phyloP scores from a whole-genome alignment of 768 basidiomycete species.

The Auricularia cornea region DNA sequence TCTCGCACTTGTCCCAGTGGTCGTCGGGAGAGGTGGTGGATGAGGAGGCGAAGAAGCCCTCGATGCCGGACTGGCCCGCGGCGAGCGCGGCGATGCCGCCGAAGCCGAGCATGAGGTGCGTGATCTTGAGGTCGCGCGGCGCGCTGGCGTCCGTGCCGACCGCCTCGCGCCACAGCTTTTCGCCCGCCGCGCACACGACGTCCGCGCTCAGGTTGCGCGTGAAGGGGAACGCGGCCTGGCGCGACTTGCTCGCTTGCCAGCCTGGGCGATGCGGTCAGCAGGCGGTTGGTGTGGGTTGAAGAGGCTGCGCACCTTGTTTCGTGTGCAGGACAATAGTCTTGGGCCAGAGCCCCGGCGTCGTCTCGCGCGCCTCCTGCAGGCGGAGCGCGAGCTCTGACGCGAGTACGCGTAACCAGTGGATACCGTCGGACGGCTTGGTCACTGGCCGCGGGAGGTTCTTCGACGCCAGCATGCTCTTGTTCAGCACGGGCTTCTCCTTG shows the following conservation, averaged over 20 bases:
- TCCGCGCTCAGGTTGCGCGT: constrained; percentile 66
- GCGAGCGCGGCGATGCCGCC: constrained; percentile 69
- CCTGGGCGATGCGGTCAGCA: constrained; percentile 30
- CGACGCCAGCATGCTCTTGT: constrained; percentile 93
- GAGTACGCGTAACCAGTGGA: constrained; percentile 87
- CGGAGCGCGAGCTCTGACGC: constrained; percentile 84
- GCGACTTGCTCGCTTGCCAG: constrained; percentile 59
- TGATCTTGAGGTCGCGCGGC: constrained; percentile 46
- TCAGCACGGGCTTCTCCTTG: constrained; percentile 69
- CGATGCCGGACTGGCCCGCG: constrained; percentile 76
- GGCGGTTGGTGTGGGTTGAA: background rate
- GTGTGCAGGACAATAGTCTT: constrained; percentile 58
- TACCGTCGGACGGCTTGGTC: constrained; percentile 62
- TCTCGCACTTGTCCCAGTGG: background rate
- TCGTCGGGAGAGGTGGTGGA: constrained; percentile 6
- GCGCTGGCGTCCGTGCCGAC: constrained; percentile 40
- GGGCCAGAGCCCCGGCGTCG: constrained; percentile 76
- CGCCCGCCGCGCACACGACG: constrained; percentile 62
- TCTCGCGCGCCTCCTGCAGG: constrained; percentile 70
- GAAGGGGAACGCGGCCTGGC: constrained; percentile 85
- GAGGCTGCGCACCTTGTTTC: background rate
- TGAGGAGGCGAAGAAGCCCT: constrained; percentile 63
- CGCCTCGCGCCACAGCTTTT: constrained; percentile 82
- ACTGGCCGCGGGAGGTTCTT: constrained; percentile 85
- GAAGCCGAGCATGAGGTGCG: constrained; percentile 64